Conservation (phyloP, 192 early-diverging fungal species). For the Backusella parvicylindrica region DNA sequence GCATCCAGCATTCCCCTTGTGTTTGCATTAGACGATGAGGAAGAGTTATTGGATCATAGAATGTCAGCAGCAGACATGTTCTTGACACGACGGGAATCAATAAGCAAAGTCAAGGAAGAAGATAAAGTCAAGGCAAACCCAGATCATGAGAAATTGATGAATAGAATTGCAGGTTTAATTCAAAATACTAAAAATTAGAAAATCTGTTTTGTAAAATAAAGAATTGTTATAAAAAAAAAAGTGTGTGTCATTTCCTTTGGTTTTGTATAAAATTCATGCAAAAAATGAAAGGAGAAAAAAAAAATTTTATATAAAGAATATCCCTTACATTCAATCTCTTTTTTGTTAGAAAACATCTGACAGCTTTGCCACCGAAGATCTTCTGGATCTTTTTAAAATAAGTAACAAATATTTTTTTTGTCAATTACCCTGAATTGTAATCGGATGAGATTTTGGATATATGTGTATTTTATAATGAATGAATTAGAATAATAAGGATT, state of each 20-base stretch:
- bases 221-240: background rate
- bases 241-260: background rate
- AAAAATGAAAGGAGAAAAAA: background rate
- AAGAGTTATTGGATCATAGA: background rate
- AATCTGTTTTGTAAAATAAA: background rate
- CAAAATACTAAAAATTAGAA: background rate
- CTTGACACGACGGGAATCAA: background rate
- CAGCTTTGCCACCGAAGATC: conserved; percentile 2
- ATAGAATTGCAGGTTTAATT: conserved; percentile 13
- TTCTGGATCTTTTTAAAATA: background rate
- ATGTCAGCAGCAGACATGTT: background rate
- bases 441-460: too few species aligned
- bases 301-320: background rate
- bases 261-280: background rate
- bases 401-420: background rate
- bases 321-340: background rate
- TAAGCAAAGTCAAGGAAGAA: background rate
- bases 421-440: background rate
- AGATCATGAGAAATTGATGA: conserved; percentile 12
- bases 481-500: too few species aligned
- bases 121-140: conserved; percentile 5
- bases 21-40: background rate
- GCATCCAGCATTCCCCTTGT: background rate
- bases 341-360: background rate
- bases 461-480: too few species aligned